Conservation (phyloP, 805 yeast genomes). For the Zygotorulaspora chibaensis region DNA sequence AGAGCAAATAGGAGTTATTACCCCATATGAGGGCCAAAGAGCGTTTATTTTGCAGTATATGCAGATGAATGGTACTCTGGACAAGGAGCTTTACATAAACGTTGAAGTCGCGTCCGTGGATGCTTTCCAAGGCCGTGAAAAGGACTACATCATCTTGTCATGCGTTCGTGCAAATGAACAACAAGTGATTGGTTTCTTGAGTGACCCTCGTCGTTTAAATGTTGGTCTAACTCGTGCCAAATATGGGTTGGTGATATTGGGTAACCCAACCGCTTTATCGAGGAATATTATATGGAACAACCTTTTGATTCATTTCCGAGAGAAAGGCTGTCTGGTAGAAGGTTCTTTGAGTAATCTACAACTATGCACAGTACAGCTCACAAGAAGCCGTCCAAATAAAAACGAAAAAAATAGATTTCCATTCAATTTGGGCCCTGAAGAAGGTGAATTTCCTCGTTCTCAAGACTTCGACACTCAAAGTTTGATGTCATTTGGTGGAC, state of each 20-base stretch:
- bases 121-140: slow-evolving; percentile 98
- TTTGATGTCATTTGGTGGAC: slow-evolving; percentile 32
- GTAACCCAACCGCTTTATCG: slow-evolving; percentile 76
- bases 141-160: slow-evolving; percentile 87
- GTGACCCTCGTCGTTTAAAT: slow-evolving; percentile 80
- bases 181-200: slow-evolving; percentile 74
- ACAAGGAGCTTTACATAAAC: slow-evolving; percentile 57
- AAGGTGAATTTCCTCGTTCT: slow-evolving; percentile 16
- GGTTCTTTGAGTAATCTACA: slow-evolving; percentile 81
- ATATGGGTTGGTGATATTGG: slow-evolving; percentile 74
- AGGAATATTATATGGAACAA: slow-evolving; percentile 74
- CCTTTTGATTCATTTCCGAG: slow-evolving; percentile 71
- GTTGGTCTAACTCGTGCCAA: slow-evolving; percentile 88
- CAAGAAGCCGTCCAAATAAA: slow-evolving; percentile 28
- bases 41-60: slow-evolving; percentile 75
- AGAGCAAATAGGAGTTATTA: slow-evolving; percentile 82
- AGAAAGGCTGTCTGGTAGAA: slow-evolving; percentile 82
- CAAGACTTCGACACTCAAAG: slow-evolving; percentile 35
- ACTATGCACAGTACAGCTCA: slow-evolving; percentile 57
- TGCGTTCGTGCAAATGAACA: slow-evolving; percentile 87
- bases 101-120: slow-evolving; percentile 95
- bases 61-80: slow-evolving; percentile 65
- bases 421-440: slow-evolving; percentile 20
- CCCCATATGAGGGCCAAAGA: slow-evolving; percentile 94
- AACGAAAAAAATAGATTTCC: slow-evolving; percentile 14